Conservation (phyloP, 306 rosid genomes). For the Cercis canadensis region DNA sequence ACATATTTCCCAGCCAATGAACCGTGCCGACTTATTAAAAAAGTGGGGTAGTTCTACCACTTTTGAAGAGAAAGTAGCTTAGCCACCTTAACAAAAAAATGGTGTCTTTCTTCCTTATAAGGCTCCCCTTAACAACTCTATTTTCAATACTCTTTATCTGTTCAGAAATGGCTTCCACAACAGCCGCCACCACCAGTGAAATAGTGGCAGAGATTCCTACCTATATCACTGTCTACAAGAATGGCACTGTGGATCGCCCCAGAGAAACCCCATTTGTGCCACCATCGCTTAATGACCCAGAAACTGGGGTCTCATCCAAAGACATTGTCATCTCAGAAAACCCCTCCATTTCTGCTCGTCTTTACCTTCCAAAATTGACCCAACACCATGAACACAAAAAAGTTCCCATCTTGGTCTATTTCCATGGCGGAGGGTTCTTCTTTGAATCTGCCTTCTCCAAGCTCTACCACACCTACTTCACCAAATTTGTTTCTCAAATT, state of each 20-base stretch:
- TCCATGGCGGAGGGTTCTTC: constrained; percentile 51
- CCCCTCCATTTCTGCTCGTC: constrained; percentile 45
- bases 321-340: constrained; percentile 43
- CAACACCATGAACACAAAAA: neutral
- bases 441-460: constrained; percentile 52
- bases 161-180: constrained; percentile 23
- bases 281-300: constrained; percentile 42
- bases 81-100: too few relatives aligned
- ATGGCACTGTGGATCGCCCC: constrained; percentile 47
- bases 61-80: too few relatives aligned
- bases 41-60: too few relatives aligned
- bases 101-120: too few relatives aligned
- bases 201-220: constrained; percentile 31
- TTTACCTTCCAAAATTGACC: constrained; percentile 30
- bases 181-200: constrained; percentile 2
- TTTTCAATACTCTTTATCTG: neutral
- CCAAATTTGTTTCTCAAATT: constrained; percentile 37
- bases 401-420: constrained; percentile 52
- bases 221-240: constrained; percentile 37
- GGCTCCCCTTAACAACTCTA: too few relatives aligned
- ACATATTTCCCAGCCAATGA: too few relatives aligned
- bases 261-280: constrained; percentile 30
- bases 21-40: too few relatives aligned
- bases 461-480: constrained; percentile 41
- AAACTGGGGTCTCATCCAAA: constrained; percentile 50